Evolutionary conservation across 1,139 yeast genomes (phyloP).

Genomic region (Candida gigantensis): DNA sequence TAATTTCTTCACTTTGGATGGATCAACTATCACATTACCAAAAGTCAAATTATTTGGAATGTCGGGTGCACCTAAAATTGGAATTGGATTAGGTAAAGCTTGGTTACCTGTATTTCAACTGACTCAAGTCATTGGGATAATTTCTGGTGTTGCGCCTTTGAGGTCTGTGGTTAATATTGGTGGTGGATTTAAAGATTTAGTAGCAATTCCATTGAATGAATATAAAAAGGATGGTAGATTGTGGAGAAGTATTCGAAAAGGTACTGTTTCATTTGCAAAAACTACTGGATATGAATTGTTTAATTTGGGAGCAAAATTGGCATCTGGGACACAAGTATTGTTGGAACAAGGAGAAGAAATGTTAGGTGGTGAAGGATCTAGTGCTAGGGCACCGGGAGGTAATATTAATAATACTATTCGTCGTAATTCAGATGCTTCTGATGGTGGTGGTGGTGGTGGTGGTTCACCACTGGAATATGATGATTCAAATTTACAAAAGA

Average conservation of each 20-base stretch:
- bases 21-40: conserved; percentile 68
- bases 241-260: conserved; percentile 71
- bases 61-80: conserved; percentile 66
- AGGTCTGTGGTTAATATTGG: conserved; percentile 78
- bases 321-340: conserved; percentile 84
- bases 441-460: conserved; percentile 7
- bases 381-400: conserved; percentile 33
- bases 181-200: conserved; percentile 71
- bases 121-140: conserved; percentile 75
- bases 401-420: too few relatives aligned
- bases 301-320: conserved; percentile 80
- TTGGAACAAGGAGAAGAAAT: conserved; percentile 79
- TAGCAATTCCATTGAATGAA: conserved; percentile 73
- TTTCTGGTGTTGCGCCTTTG: conserved; percentile 83
- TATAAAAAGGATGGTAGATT: conserved; percentile 72
- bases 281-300: conserved; percentile 81
- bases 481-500: conserved; percentile 4
- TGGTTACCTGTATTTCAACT: conserved; percentile 89
- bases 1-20: conserved; percentile 87
- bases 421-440: conserved; percentile 11
- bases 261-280: conserved; percentile 74
- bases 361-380: conserved; percentile 67
- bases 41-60: conserved; percentile 71
- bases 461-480: conserved; percentile 8
- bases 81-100: conserved; percentile 54